Evolutionary conservation across 2,329 filamentous ascomycete genomes (phyloP).

Genomic region (Zelopaecilomyces penicillatus): DNA sequence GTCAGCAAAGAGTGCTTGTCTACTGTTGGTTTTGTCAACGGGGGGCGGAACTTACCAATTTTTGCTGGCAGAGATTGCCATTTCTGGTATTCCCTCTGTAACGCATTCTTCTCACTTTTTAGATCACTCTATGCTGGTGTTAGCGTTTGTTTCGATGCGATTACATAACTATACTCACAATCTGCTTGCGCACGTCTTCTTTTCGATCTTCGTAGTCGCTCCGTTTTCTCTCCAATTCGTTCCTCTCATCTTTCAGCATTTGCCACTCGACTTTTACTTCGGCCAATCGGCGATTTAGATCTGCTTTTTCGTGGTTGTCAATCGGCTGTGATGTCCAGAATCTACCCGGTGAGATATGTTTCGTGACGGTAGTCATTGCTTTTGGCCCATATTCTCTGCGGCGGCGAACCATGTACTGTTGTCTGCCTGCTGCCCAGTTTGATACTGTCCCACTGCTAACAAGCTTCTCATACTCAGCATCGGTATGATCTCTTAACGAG

Average conservation of each 20-base stretch:
- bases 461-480: conserved; percentile 61
- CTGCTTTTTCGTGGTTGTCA: conserved; percentile 55
- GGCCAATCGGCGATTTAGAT: conserved; percentile 46
- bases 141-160: conserved; percentile 7
- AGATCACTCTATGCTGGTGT: conserved; percentile 35
- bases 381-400: conserved; percentile 72
- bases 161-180: conserved; percentile 20
- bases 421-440: conserved; percentile 61
- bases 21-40: not conserved
- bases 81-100: conserved; percentile 57
- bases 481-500: conserved; percentile 51
- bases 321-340: conserved; percentile 74
- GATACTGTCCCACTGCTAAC: conserved; percentile 48
- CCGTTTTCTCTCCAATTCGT: conserved; percentile 29
- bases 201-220: conserved; percentile 35
- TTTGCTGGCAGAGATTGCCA: conserved; percentile 62
- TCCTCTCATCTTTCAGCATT: conserved; percentile 24
- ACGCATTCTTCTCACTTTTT: conserved; percentile 53
- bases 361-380: conserved; percentile 62
- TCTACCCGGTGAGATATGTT: conserved; percentile 49
- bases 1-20: conserved; percentile 11
- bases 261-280: conserved; percentile 31
- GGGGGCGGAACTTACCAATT: conserved; percentile 46
- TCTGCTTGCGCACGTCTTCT: conserved; percentile 29
- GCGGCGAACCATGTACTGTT: conserved; percentile 56